A percentile compares a stretch with the other conserved stretches of the same genome.
Conservation (phyloP, 1,139 yeast genomes). For the Hansenula lynferdii region DNA sequence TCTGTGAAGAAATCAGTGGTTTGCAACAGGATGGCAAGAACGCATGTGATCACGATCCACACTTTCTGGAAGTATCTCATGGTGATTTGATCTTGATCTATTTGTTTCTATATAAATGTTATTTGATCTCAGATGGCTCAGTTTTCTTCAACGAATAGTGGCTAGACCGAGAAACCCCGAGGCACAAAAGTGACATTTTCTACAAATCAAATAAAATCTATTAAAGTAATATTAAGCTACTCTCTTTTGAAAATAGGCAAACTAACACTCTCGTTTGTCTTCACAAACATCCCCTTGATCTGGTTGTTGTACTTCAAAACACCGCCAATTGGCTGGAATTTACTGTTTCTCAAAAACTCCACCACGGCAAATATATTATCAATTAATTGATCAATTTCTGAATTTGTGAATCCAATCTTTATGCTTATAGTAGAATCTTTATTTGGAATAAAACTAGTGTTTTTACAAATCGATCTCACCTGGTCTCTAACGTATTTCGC, state of each 20-base stretch:
- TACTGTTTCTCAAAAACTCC: conserved; percentile 42
- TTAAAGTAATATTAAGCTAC: too few species aligned
- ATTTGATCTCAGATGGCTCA: too few species aligned
- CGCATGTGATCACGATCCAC: conserved; percentile 21
- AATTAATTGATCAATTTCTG: conserved; percentile 38
- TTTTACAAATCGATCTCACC: conserved; percentile 53
- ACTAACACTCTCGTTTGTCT: conserved; percentile 61
- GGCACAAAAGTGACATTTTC: too few species aligned
- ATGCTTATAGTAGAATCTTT: conserved; percentile 38
- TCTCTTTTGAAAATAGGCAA: conserved; percentile 36
- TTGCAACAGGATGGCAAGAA: conserved; percentile 15
- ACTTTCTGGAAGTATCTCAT: conserved; percentile 21
- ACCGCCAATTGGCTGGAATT: conserved; percentile 56
- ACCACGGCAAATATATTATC: conserved; percentile 54
- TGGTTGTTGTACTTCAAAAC: conserved; percentile 36
- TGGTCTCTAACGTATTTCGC: conserved; percentile 57
- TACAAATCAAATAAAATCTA: too few species aligned
- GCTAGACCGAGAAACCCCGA: too few species aligned
- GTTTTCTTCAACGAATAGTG: too few species aligned
- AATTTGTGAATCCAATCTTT: conserved; percentile 48
- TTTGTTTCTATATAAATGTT: too few species aligned
- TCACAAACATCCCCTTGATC: conserved; percentile 49
- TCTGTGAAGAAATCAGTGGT: conserved; percentile 16
- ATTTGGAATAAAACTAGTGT: conserved; percentile 56
- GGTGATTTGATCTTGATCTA: too few species aligned